phyloP scores from a whole-genome alignment of 2,329 filamentous ascomycete species.

The Neoarthrinium moseri region DNA sequence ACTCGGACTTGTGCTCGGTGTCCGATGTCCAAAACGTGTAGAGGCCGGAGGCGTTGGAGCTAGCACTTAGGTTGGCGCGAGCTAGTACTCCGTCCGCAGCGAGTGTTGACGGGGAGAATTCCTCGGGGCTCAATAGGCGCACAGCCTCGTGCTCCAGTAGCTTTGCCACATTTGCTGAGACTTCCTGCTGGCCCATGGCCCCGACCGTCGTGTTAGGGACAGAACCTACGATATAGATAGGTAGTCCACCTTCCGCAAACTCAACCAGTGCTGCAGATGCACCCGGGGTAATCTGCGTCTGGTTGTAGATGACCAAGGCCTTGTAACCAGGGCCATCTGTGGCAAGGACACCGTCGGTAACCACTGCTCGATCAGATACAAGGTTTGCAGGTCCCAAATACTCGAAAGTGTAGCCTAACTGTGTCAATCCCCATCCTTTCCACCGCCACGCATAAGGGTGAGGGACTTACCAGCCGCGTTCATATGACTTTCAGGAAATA shows the following conservation, averaged over 20 bases:
- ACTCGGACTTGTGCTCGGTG: slow-evolving; percentile 1
- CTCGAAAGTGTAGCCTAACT: slow-evolving; percentile 17
- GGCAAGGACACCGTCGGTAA: slow-evolving; percentile 15
- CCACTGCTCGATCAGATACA: slow-evolving; percentile 4
- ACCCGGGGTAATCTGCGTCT: slow-evolving; percentile 16
- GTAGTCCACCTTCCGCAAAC: slow-evolving; percentile 17
- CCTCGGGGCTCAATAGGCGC: not conserved
- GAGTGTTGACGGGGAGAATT: slow-evolving; percentile 2
- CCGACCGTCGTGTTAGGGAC: slow-evolving; percentile 7
- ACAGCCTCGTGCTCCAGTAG: slow-evolving; percentile 5
- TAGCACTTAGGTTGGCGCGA: slow-evolving; percentile 4
- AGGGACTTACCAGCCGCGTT: slow-evolving; percentile 10
- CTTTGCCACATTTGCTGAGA: slow-evolving; percentile 7
- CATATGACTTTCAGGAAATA: slow-evolving; percentile 11
- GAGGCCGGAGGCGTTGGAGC: not conserved
- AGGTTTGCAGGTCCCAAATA: slow-evolving; percentile 19
- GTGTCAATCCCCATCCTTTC: not conserved
- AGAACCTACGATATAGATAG: slow-evolving; percentile 19
- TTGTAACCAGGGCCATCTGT: slow-evolving; percentile 21
- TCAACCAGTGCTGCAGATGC: slow-evolving; percentile 14
- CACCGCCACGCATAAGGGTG: not conserved
- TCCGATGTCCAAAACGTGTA: slow-evolving; percentile 10
- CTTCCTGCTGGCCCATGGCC: slow-evolving; percentile 2
- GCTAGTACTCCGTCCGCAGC: slow-evolving; percentile 2
- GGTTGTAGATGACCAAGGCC: slow-evolving; percentile 18